Conservation (phyloP, 768 basidiomycete species). For the Gloeophyllum trabeum region DNA sequence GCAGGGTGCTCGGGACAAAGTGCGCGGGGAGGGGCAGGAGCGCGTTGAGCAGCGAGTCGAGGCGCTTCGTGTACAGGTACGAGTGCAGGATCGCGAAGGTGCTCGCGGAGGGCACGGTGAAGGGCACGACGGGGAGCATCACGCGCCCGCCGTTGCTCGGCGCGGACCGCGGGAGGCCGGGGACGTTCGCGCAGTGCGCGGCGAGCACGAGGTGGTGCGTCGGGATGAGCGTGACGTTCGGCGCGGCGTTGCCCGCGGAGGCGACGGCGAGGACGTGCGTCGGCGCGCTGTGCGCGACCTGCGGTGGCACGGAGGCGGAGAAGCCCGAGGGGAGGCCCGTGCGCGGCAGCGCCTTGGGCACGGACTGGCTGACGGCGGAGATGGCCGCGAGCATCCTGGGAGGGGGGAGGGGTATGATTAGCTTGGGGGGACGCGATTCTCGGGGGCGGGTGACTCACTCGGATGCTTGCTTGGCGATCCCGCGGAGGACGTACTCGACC, state of each 20-base stretch:
- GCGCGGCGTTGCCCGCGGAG: conserved; percentile 27
- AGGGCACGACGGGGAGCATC: conserved; percentile 52
- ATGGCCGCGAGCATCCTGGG: conserved; percentile 9
- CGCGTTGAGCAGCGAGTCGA: conserved; percentile 41
- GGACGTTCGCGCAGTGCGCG: conserved; percentile 46
- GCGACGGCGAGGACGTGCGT: conserved; percentile 35
- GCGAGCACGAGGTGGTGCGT: conserved; percentile 55
- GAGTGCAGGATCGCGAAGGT: conserved; percentile 55
- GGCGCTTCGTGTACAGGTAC: conserved; percentile 61
- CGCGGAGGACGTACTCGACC: conserved; percentile 50
- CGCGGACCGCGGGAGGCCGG: conserved; percentile 28
- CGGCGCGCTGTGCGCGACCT: conserved; percentile 9
- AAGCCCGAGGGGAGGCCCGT: conserved; percentile 7
- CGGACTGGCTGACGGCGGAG: background rate
- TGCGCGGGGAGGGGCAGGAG: conserved; percentile 45
- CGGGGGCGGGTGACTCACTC: conserved; percentile 21
- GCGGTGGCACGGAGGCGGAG: conserved; percentile 5
- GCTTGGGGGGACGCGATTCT: conserved; percentile 8
- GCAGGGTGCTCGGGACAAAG: conserved; percentile 7
- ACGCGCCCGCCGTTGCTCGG: conserved; percentile 6
- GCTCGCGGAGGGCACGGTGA: conserved; percentile 59
- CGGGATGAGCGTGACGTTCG: conserved; percentile 40
- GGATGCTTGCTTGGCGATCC: conserved; percentile 31
- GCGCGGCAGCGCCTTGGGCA: conserved; percentile 9
- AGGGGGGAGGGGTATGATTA: background rate